Conservation (phyloP, 176 grass and related monocot species). For the Guadua angustifolia region DNA sequence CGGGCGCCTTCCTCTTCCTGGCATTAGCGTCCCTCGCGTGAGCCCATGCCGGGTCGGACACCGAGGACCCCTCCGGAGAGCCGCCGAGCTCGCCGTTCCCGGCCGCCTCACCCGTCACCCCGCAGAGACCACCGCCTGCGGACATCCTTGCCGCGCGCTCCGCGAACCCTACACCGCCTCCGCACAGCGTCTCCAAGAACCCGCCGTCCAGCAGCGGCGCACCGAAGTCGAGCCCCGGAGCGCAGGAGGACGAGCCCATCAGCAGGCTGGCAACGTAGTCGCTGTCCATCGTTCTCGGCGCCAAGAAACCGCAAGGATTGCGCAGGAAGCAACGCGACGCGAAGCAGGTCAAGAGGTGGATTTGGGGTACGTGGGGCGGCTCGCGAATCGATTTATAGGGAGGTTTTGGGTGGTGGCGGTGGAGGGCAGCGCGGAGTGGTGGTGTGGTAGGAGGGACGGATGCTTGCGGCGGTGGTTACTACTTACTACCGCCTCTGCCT, state of each 20-base stretch:
- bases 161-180: constrained; percentile 41
- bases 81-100: constrained; percentile 22
- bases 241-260: constrained; percentile 23
- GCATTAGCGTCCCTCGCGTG: constrained; percentile 46
- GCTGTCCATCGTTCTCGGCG: constrained; percentile 42
- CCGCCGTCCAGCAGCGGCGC: constrained; percentile 36
- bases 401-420: neutral
- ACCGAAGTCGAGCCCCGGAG: constrained; percentile 43
- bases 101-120: neutral
- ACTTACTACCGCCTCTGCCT: neutral
- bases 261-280: constrained; percentile 54
- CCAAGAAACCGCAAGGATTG: constrained; percentile 41
- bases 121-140: constrained; percentile 24
- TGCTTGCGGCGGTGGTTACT: constrained; percentile 36
- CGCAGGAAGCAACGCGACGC: constrained; percentile 40
- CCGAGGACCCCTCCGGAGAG: constrained; percentile 66
- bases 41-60: constrained; percentile 65
- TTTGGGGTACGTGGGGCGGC: constrained; percentile 18
- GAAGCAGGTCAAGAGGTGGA: neutral
- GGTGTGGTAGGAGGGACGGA: neutral
- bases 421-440: constrained; percentile 13
- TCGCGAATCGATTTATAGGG: constrained; percentile 49
- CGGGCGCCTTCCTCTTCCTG: constrained; percentile 71
- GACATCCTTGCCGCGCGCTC: constrained; percentile 53
- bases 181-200: constrained; percentile 62